A percentile compares a stretch with the other conserved stretches of the same genome.
Conservation (phyloP, 2,329 filamentous ascomycete genomes). For the Nakataea oryzae region DNA sequence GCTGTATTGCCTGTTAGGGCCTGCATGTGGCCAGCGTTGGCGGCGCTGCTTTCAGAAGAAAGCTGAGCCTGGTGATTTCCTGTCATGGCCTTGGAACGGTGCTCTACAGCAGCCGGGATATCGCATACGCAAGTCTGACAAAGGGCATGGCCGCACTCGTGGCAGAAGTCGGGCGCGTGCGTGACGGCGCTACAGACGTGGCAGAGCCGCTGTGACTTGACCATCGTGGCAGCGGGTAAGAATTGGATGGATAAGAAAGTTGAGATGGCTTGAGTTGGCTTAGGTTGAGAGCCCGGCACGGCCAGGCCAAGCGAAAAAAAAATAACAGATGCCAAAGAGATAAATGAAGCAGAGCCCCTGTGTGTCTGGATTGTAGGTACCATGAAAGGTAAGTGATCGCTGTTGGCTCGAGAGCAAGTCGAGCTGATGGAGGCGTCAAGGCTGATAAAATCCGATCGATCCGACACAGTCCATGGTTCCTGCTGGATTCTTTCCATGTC, state of each 20-base stretch:
- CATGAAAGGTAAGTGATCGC: too few relatives aligned
- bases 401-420: not conserved
- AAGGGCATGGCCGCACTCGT: constrained; percentile 38
- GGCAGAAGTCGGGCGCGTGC: constrained; percentile 26
- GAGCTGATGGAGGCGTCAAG: not conserved
- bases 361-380: too few relatives aligned
- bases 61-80: not conserved
- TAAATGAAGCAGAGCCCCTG: not conserved
- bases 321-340: too few relatives aligned
- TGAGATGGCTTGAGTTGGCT: not conserved
- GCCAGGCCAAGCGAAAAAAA: not conserved
- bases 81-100: constrained; percentile 12
- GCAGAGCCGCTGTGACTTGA: constrained; percentile 26
- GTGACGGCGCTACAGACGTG: constrained; percentile 37
- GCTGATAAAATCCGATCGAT: not conserved
- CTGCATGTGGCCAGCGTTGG: not conserved
- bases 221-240: not conserved
- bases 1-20: not conserved
- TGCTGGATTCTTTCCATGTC: not conserved
- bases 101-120: constrained; percentile 13
- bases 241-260: not conserved
- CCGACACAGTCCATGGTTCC: not conserved
- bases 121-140: constrained; percentile 35
- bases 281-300: not conserved
- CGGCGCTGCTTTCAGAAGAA: not conserved